Base-by-base conservation (phyloP, 768 basidiomycete species). In the Lactarius tabidus region DNA sequence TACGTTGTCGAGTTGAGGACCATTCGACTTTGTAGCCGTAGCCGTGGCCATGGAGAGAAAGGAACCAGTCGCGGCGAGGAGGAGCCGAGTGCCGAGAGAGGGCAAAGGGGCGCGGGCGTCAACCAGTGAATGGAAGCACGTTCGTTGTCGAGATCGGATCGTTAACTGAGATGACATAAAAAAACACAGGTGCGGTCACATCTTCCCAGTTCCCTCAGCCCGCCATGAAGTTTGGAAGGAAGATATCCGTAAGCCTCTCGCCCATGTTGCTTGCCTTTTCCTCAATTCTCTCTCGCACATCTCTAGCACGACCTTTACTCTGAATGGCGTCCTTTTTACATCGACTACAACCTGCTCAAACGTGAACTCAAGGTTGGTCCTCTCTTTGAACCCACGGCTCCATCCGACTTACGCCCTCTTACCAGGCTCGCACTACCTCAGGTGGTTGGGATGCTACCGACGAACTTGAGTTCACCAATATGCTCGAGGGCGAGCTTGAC, bases 301-400 rank as follows among this genome's bases (percentile, higher is more conserved):
- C n/a, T 33, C 20, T 72, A 95, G 92, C 85, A 84, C 57, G 89
- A 90, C 71, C 81, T 93, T 48, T 97, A 95, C 76, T 83, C 82
- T 69, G 95, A 93, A 81, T 97, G 95, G 95, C 83, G 87, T 23
- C 89, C 89, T 2, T 90, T 88, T 71, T 98, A 98, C 73, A 82
- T 98, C 63, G 85, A 95, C 77, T 98, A 98, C 72, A 91, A 90
- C 71, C 79, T 81, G 9, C 81, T 98, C 52, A 98, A 98, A 77
- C 90, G 91, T 61, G 89, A 92, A 69, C 85, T 98, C 70, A 97
- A 98, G 81, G 90, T 88, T 51, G 2, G 20, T 48, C 33, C n/a
- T 33, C 53, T n/a, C 7, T 28, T 31, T 39, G 20, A 4, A 31
- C 14, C 51, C 28, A 23, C 53, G 29, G 23, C 39, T 26, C 1